Base-by-base conservation (phyloP, 2,329 filamentous ascomycete species). In the Fusarium sublunatum region DNA sequence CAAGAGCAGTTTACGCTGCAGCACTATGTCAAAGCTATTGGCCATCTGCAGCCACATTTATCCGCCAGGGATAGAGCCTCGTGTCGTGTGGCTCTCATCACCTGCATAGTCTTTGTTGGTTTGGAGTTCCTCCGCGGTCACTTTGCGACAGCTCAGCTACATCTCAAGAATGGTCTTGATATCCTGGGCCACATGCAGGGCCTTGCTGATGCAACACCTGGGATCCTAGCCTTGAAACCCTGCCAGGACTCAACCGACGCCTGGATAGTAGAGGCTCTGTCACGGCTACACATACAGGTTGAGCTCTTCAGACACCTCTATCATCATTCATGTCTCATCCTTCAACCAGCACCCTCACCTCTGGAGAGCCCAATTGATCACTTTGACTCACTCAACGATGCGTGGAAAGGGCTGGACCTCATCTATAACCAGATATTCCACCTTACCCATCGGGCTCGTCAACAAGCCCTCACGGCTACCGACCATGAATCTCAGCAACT, bases 191-290 rank as follows among this genome's bases (percentile, higher is more conserved):
- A 79, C 0, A 79, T 79, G 75, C 24, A 22, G 76, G 4, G 79
- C 75, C 47, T 70, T 70, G 34, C 73, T 57, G 32, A 61, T 76
- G 19, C 77, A 76, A 56, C 57, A 49, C 57, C 52, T 12, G 56
- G 57, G 2, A 32, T 56, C 9, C 39, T 69, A 12, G 32, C 46
- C 4, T 5, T 68, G 12, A 57, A 58, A 19, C 36, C 55, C 10
- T 54, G 42, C 2, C 55, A 26, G 4, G 73, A 76, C 5, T 70
- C 70, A 1, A 65, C 74, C 1, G 80, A 83, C 40, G 72, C 77
- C 35, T 79, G 76, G 72, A 78, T 84, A 13, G 59, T 77, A 4
- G 78, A 81, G 53, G 75, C 73, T 3, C 79, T 83, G 29, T 68
- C 70, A 1, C 69, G 72, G 25, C 58, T 75, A 5, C 69, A 73